Base-by-base conservation (phyloP, 495 filamentous ascomycete genomes). In the Neurospora terricola region DNA sequence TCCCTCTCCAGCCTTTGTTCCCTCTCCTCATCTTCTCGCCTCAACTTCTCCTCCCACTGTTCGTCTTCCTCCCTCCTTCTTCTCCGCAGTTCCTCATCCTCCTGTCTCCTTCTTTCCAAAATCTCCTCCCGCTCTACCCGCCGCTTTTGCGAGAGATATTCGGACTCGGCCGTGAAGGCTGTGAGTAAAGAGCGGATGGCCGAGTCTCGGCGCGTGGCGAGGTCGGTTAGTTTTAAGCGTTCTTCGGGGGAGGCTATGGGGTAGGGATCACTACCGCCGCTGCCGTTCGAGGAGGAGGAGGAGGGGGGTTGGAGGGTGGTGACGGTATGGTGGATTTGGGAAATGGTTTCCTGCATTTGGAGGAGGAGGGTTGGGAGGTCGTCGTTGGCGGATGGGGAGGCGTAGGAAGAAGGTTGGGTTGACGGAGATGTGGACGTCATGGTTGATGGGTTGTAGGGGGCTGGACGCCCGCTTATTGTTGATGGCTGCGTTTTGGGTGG, bases 271-370 rank as follows among this genome's bases (percentile, higher is more conserved):
- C 40, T 6, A 2, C n/a, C 3, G 2, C 14, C 39, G 39, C 2
- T 16, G 40, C 9, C 12, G 8, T 23, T 3, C 0, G 5, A 2
- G 12, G 2, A 3, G 0, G 54, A 4, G 23, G 54, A 34, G 23
- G 11, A 48, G 10, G n/a, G 45, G 4, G 45, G 27, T 16, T 78
- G 73, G 27, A 83, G 73, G 5, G 71, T 69, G 4, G 72, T 75
- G 27, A 83, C 48, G 9, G 82, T 80, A 27, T 5, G 59, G 59
- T 79, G 77, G 59, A 83, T 82, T 3, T 77, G 70, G 0, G 79
- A 77, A 16, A 83, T 73, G 11, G 77, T 83, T 34, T 81, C 77
- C 54, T 82, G 80, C 79, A 83, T 78, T 72, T 82, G 74, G 40
- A 76, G 30, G 23, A 83, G 75, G 18, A 83, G 77, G 30, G 59